Conservation (phyloP, 2,329 filamentous ascomycete genomes). For the Cladophialophora chaetospira region DNA sequence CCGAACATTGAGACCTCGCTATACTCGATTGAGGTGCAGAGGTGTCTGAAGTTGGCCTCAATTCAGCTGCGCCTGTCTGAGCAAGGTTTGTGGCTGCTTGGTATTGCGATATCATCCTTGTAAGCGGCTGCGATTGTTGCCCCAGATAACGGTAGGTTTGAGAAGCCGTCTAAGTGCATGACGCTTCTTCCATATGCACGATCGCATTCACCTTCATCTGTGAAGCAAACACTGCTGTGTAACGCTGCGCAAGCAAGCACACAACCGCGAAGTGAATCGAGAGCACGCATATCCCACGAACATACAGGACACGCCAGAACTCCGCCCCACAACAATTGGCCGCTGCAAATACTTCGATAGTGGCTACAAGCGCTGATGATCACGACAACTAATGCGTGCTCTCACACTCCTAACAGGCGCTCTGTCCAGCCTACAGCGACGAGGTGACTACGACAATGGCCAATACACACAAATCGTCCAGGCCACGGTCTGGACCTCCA, state of each 20-base stretch:
- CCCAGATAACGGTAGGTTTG: background rate
- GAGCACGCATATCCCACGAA: too few relatives aligned
- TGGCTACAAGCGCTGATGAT: background rate
- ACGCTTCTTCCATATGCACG: background rate
- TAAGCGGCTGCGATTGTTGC: background rate
- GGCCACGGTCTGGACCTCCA: constrained; percentile 6
- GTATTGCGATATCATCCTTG: background rate
- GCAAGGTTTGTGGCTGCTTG: constrained; percentile 1
- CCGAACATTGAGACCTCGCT: background rate
- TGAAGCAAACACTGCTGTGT: too few relatives aligned
- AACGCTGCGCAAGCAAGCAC: too few relatives aligned
- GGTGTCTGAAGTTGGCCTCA: background rate
- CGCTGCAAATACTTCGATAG: too few relatives aligned
- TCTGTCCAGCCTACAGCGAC: background rate
- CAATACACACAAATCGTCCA: constrained; percentile 8
- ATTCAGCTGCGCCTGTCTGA: background rate
- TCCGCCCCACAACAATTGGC: too few relatives aligned
- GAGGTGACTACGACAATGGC: constrained; percentile 1
- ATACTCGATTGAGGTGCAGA: background rate
- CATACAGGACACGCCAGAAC: too few relatives aligned
- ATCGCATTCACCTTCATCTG: too few relatives aligned
- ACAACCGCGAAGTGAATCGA: too few relatives aligned
- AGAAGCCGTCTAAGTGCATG: background rate
- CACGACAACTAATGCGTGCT: constrained; percentile 1
- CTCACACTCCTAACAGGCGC: background rate